Evolutionary conservation across 441 rosid species (phyloP), one percentile per base, ranked within the genome.

Genomic region (Arabidopsis lyrata): DNA sequence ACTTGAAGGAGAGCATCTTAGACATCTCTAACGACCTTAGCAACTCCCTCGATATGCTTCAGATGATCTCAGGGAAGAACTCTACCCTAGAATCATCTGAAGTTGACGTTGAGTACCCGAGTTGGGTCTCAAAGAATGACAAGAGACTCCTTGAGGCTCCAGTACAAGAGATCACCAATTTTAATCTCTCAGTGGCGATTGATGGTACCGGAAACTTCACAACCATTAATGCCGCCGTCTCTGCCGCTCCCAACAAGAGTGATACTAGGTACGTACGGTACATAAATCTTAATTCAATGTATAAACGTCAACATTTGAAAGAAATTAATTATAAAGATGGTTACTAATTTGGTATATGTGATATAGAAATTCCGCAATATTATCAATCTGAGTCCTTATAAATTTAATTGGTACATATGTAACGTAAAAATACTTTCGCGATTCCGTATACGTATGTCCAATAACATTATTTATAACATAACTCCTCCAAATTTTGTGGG

Each of bases 181-280:
- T 81, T 48, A 70, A 88, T 69, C 77, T 88, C 52, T 41, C 64
- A 2, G 93, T 88, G 53, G 87, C 93, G 5, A 52, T 76, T 48
- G 91, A 86, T 54, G 89, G 89, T 45, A 75, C 83, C 15, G 89
- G 87, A 63, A 49, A 85, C 68, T 86, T 77, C 80, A 80, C 72
- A 22, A 88, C 78, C 50, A 73, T 86, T 36, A 62, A 29, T n/a
- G 87, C 50, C 1, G 93, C 93, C 35, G 83, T 88, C 42, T 87
- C 81, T 0, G 85, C 84, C 18, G 86, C 90, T 74, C 93, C 93
- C 1, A 81, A 81, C 69, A 73, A 72, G 41, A 86, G 87, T 58
- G 44, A 66, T 55, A 78, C 87, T 2, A 82, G 90, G 90, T 86
- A 41, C 76, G 90, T 86, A 41, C 76, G 0, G 90, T 86, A 41